These are phyloP conservation scores for Beauveria scarabaeidicola DNA, from an alignment of 2,329 filamentous ascomycete species.

Conservation along the genomic window DNA sequence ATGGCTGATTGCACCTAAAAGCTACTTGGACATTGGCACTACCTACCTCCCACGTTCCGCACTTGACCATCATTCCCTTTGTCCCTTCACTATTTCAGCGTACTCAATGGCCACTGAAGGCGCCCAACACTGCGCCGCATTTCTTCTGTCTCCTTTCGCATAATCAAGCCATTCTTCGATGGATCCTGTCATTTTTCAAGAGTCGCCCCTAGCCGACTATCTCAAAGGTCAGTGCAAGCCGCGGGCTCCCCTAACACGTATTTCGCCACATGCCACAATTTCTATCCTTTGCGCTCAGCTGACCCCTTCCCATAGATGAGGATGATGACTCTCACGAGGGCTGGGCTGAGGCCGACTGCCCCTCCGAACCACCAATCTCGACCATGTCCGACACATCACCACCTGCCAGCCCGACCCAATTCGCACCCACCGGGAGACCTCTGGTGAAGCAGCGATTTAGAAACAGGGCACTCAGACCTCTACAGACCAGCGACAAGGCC, in stretches of 20 bases:
- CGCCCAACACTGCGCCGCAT: background rate
- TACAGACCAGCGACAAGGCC: conserved; percentile 27
- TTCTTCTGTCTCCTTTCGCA: background rate
- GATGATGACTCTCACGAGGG: conserved; percentile 33
- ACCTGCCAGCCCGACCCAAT: conserved; percentile 40
- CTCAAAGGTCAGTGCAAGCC: conserved; percentile 60
- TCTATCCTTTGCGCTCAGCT: background rate
- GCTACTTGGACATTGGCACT: background rate
- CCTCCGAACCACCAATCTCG: conserved; percentile 25
- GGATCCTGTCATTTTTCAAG: conserved; percentile 82
- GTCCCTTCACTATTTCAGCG: background rate
- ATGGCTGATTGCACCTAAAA: conserved; percentile 3
- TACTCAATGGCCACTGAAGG: background rate
- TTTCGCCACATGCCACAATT: background rate
- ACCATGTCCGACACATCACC: conserved; percentile 34
- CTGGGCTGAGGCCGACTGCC: conserved; percentile 36
- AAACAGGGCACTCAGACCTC: conserved; percentile 34
- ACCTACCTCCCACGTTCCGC: background rate
- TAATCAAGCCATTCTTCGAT: conserved; percentile 35
- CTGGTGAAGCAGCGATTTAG: conserved; percentile 46
- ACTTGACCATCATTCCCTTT: conserved; percentile 1
- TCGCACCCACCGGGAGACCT: conserved; percentile 49
- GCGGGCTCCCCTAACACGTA: background rate
- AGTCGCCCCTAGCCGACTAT: conserved; percentile 81
- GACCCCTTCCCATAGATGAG: conserved; percentile 31